Evolutionary conservation across 257 asterid species (phyloP).

Genomic region (Solanum rostratum): DNA sequence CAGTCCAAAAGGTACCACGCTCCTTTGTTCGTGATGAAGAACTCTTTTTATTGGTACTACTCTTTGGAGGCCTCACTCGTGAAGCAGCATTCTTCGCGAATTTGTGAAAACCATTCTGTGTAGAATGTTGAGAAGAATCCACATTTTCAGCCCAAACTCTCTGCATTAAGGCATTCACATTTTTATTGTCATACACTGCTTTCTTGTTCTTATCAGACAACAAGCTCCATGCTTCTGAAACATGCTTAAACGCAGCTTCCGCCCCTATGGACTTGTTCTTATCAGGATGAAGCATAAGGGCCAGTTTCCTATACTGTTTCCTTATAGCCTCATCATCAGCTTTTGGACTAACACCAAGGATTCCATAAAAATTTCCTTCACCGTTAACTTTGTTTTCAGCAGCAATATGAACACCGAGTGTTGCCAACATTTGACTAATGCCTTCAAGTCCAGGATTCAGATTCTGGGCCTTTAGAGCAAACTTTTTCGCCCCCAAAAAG

Average conservation of each 20-base stretch:
- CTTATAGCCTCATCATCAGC: constrained; percentile 55
- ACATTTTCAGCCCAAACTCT: constrained; percentile 14
- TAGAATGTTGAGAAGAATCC: constrained; percentile 24
- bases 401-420: constrained; percentile 48
- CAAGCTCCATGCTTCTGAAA: constrained; percentile 73
- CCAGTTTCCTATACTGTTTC: constrained; percentile 58
- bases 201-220: constrained; percentile 49
- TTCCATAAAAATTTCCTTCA: constrained; percentile 59
- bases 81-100: constrained; percentile 35
- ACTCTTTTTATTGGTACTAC: constrained; percentile 22
- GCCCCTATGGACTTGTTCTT: constrained; percentile 59
- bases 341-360: constrained; percentile 54
- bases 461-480: constrained; percentile 57
- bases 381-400: constrained; percentile 43
- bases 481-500: constrained; percentile 46
- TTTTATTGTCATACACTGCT: constrained; percentile 38
- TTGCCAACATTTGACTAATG: constrained; percentile 50
- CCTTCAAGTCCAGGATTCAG: constrained; percentile 64
- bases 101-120: constrained; percentile 48
- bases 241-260: constrained; percentile 60
- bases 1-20: constrained; percentile 59
- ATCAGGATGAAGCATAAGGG: constrained; percentile 73
- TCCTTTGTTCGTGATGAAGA: constrained; percentile 32
- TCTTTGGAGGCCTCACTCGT: constrained; percentile 26
- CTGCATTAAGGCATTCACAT: constrained; percentile 11